These are phyloP conservation scores for Sarcodon aspratus DNA, from an alignment of 768 basidiomycete species.

Conservation along the genomic window DNA sequence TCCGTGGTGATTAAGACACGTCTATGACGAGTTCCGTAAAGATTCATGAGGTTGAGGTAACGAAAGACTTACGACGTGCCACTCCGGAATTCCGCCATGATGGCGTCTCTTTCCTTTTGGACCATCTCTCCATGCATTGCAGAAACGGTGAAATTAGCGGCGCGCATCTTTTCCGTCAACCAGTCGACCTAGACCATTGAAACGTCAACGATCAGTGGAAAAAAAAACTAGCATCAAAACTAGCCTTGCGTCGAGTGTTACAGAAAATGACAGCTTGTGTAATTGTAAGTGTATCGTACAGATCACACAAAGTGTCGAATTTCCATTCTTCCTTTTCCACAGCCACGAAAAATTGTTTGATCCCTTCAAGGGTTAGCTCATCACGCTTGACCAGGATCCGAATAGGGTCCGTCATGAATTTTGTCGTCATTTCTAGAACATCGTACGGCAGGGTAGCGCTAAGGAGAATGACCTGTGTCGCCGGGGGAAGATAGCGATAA, in stretches of 20 bases:
- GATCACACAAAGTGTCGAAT: slow-evolving; percentile 92
- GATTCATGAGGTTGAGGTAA: slow-evolving; percentile 6
- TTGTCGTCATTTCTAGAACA: slow-evolving; percentile 97
- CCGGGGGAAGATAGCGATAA: slow-evolving; percentile 93
- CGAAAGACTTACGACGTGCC: slow-evolving; percentile 66
- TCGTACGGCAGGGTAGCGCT: slow-evolving; percentile 96
- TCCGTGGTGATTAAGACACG: slow-evolving; percentile 94
- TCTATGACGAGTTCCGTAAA: slow-evolving; percentile 23
- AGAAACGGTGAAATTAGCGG: slow-evolving; percentile 97
- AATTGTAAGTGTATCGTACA: slow-evolving; percentile 97
- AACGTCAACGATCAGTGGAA: background rate
- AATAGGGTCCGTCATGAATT: slow-evolving; percentile 99
- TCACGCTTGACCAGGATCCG: slow-evolving; percentile 99
- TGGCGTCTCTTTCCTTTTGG: slow-evolving; percentile 90
- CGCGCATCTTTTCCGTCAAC: slow-evolving; percentile 97
- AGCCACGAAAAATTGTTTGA: slow-evolving; percentile 96
- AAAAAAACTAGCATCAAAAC: slow-evolving; percentile 5
- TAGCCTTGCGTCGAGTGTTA: slow-evolving; percentile 92
- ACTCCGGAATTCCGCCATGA: slow-evolving; percentile 93
- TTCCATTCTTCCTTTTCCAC: slow-evolving; percentile 99
- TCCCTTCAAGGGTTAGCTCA: slow-evolving; percentile 92
- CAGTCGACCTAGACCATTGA: slow-evolving; percentile 66
- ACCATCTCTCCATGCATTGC: slow-evolving; percentile 96
- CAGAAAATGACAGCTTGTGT: slow-evolving; percentile 99
- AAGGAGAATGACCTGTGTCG: slow-evolving; percentile 93